Percentiles rank a stretch among this genome's conserved stretches.
These are phyloP conservation scores for Cutaneotrichosporon dermatis DNA, from an alignment of 1,284 basidiomycete genomes.

Conservation along the genomic window DNA sequence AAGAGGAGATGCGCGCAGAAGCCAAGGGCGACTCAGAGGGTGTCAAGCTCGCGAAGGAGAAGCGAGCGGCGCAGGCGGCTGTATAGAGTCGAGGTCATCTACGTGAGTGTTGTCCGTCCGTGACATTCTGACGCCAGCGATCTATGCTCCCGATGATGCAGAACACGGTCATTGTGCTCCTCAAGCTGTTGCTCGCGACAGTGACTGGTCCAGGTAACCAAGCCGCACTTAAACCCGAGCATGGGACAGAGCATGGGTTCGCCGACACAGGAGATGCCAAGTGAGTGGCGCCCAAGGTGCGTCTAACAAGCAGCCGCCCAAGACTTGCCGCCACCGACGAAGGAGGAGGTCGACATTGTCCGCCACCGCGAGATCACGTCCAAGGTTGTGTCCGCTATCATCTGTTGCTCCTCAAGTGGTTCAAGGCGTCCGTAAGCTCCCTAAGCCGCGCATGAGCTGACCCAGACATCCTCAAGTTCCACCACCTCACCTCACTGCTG, in stretches of 20 bases:
- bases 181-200: slow-evolving; percentile 82
- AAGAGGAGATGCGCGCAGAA: slow-evolving; percentile 56
- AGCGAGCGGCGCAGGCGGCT: slow-evolving; percentile 74
- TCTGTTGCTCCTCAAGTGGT: slow-evolving; percentile 93
- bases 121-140: slow-evolving; percentile 31
- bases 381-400: slow-evolving; percentile 92
- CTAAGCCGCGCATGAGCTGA: neutral
- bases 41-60: slow-evolving; percentile 62
- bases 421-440: slow-evolving; percentile 82
- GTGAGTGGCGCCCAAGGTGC: slow-evolving; percentile 50
- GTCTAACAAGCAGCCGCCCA: slow-evolving; percentile 44
- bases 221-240: slow-evolving; percentile 46
- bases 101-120: slow-evolving; percentile 59
- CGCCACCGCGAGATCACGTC: slow-evolving; percentile 96
- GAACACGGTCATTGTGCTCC: slow-evolving; percentile 79
- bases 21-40: slow-evolving; percentile 54
- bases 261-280: slow-evolving; percentile 52
- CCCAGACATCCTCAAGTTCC: slow-evolving; percentile 94
- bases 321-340: slow-evolving; percentile 59
- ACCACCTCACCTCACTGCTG: slow-evolving; percentile 89
- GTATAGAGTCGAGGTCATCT: slow-evolving; percentile 82
- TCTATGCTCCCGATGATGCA: slow-evolving; percentile 75
- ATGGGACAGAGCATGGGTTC: slow-evolving; percentile 49
- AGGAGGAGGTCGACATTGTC: slow-evolving; percentile 92
- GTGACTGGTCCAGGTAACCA: slow-evolving; percentile 67